Percentiles rank a stretch among this genome's conserved stretches.
Evolutionary conservation across 2,329 filamentous ascomycete species (phyloP).

Genomic region (Corynespora cassiicola): DNA sequence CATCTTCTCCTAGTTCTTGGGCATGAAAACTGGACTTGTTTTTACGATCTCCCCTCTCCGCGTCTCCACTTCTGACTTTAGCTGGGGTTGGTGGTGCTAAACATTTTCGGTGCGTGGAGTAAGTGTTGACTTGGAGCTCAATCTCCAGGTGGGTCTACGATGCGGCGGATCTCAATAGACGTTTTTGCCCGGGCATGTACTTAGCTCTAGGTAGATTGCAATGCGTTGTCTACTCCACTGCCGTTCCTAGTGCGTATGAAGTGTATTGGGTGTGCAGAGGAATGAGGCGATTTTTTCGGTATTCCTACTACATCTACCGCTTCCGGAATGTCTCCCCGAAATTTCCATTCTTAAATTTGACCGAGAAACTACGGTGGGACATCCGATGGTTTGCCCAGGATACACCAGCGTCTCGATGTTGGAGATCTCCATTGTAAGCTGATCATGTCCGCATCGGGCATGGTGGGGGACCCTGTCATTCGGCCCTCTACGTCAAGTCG

Average conservation of each 20-base stretch:
- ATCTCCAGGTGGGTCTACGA: conserved; percentile 6
- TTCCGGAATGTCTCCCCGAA: too few relatives aligned
- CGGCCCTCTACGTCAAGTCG: conserved; percentile 44
- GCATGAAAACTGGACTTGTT: conserved; percentile 30
- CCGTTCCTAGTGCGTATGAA: too few relatives aligned
- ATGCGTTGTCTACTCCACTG: conserved; percentile 28
- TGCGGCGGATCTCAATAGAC: conserved; percentile 29
- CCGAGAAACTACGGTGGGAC: too few relatives aligned
- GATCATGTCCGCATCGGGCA: conserved; percentile 19
- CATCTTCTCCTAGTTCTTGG: conserved; percentile 19
- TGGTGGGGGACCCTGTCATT: conserved; percentile 18
- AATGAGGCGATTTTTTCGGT: too few relatives aligned
- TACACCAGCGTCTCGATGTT: conserved; percentile 3
- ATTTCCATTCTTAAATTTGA: too few relatives aligned
- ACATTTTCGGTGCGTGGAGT: conserved; percentile 7
- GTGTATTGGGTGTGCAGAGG: too few relatives aligned
- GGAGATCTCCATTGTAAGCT: conserved; percentile 14
- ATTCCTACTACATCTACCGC: too few relatives aligned
- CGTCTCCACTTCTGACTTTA: too few relatives aligned
- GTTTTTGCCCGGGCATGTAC: conserved; percentile 42
- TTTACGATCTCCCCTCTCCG: conserved; percentile 29
- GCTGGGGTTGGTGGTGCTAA: conserved; percentile 12
- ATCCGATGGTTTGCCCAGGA: too few relatives aligned
- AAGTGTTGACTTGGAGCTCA: conserved; percentile 3
- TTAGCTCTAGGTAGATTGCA: conserved; percentile 38